Evolutionary conservation across 164 flowering plant species (phyloP).

Genomic region (Dillenia suffruticosa): DNA sequence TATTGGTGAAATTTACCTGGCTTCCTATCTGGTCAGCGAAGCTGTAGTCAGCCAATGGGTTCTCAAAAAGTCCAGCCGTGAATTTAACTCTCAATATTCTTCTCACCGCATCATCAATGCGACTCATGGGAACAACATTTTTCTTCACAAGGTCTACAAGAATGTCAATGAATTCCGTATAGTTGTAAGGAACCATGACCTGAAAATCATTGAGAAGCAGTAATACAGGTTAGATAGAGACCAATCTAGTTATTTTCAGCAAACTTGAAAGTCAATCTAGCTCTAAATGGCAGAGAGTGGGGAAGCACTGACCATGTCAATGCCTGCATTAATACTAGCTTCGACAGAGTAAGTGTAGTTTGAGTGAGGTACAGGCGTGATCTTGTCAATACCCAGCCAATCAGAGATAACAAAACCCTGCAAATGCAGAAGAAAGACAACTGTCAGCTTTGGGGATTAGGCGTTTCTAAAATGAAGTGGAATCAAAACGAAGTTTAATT

Average conservation of each 20-base stretch:
- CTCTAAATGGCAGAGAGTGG: too few species aligned
- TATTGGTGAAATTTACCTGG: constrained; percentile 7
- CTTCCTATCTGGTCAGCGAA: constrained; percentile 12
- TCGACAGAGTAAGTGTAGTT: constrained; percentile 19
- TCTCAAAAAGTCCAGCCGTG: constrained; percentile 24
- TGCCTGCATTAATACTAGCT: constrained; percentile 16
- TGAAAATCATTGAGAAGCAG: constrained; percentile 2
- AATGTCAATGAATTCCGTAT: constrained; percentile 13
- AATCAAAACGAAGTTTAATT: too few species aligned
- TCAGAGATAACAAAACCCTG: constrained; percentile 29
- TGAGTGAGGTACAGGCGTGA: constrained; percentile 14
- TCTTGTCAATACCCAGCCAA: constrained; percentile 23
- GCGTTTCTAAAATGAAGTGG: too few species aligned
- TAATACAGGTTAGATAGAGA: too few species aligned
- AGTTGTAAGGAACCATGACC: constrained; percentile 25
- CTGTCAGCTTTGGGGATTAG: background rate
- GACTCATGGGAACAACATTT: constrained; percentile 20
- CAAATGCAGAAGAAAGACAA: background rate
- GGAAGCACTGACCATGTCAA: constrained; percentile 20
- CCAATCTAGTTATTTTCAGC: too few species aligned
- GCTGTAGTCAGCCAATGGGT: constrained; percentile 22
- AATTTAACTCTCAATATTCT: constrained; percentile 27
- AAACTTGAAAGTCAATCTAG: too few species aligned
- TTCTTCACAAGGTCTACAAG: constrained; percentile 11
- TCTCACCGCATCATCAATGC: constrained; percentile 27